Evolutionary conservation across 495 filamentous ascomycete genomes (phyloP), one percentile per base, ranked within the genome.

Genomic region (Neurospora pannonica): DNA sequence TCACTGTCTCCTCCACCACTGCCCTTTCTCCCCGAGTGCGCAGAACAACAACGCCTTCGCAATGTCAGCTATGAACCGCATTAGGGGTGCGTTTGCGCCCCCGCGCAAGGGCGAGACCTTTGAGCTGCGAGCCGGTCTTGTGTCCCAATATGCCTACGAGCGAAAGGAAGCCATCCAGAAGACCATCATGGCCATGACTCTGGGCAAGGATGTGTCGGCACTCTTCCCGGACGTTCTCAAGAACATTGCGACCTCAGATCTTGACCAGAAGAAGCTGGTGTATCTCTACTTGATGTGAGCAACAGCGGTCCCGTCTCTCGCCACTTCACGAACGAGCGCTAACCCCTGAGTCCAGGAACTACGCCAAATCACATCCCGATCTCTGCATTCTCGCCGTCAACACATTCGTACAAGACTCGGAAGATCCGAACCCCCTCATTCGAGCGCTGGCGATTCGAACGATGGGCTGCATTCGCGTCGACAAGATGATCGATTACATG

Each of bases 401-500:
- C 82, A 99, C 96, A 34, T 99, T 99, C 77, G 95, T 98, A 24
- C 96, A 99, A 88, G 96, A 99, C 79, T 94, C 96, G 10, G 96
- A 99, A 88, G 96, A 99, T 82, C 96, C 96, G 71, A 99, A 99
- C 81, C 96, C 96, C 3, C 87, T 99, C 7, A 94, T 99, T 76
- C 88, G 97, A 82, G 96, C 96, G 21, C 87, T 99, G 17, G 96
- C 96, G 62, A 97, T 99, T 80, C 89, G 96, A 48, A 99, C 96
- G n/a, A 99, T 99, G 96, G 96, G 96, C 36, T 98, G 96, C 82
- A 98, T 99, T 75, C 88, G 96, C 54, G 96, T 99, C 74, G 96
- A 98, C 75, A 99, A 99, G 84, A 99, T 99, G 92, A 93, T 98
- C 75, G 97, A 99, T 79, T 99, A 99, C 82, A 98, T 98, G 96